These are phyloP conservation scores for Hortaea werneckii DNA, from an alignment of 2,329 filamentous ascomycete genomes.

Conservation along the genomic window DNA sequence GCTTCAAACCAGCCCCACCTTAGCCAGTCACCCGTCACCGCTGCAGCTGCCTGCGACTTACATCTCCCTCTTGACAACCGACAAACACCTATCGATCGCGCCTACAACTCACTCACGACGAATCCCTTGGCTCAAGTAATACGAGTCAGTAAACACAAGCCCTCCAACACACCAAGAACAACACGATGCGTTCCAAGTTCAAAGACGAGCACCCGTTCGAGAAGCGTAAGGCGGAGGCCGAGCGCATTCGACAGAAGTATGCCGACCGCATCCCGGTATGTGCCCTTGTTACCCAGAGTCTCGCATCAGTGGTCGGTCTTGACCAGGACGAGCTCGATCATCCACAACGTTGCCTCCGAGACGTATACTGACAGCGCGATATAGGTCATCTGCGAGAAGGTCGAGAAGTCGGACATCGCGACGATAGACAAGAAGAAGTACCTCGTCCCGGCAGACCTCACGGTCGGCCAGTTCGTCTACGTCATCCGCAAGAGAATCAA, in stretches of 20 bases:
- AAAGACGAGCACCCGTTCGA: slow-evolving; percentile 92
- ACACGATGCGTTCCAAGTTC: slow-evolving; percentile 95
- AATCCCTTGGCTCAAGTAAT: no score
- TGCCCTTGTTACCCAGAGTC: slow-evolving; percentile 18
- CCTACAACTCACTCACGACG: no score
- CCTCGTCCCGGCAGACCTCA: slow-evolving; percentile 91
- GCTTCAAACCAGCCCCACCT: not conserved
- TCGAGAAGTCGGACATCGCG: slow-evolving; percentile 97
- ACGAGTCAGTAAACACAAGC: not conserved
- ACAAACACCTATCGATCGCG: not conserved
- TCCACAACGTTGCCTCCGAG: not conserved
- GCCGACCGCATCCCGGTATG: slow-evolving; percentile 94
- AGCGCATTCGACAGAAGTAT: slow-evolving; percentile 99
- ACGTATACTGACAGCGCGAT: not conserved
- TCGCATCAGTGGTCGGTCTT: no score
- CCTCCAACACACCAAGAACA: slow-evolving; percentile 14
- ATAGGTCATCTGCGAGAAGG: slow-evolving; percentile 98
- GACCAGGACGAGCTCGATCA: no score
- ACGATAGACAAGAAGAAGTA: slow-evolving; percentile 99
- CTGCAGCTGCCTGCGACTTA: not conserved
- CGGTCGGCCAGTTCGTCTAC: slow-evolving; percentile 98
- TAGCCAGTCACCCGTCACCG: not conserved
- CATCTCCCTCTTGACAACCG: not conserved
- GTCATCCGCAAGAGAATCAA: slow-evolving; percentile 99
- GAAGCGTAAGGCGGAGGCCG: slow-evolving; percentile 99